Evolutionary conservation across 2,329 filamentous ascomycete species (phyloP), one percentile per base, ranked within the genome.

Genomic region (Diaporthe aspalathi): DNA sequence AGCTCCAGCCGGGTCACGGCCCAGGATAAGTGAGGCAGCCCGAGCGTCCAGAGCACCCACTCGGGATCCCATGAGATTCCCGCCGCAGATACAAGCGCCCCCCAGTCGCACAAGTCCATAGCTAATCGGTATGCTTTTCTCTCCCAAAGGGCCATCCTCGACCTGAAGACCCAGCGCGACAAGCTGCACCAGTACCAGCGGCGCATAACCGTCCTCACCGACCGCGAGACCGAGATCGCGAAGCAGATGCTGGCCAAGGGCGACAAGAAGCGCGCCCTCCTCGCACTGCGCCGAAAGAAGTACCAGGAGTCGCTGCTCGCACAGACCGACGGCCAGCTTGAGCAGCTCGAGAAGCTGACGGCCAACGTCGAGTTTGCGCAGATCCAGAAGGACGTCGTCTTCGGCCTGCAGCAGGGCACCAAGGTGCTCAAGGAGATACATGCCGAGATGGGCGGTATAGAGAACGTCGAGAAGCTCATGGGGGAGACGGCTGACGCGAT

Each of bases 91-190:
- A 29, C 43, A 49, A 24, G 29, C 45, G 45, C 29, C n/a, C 45
- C 60, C 45, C 60, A 9, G 45, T 50, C 45, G 45, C 45, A 62
- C 65, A 22, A 29, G 9, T 40, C 56, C 65, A 29, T 29, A 32
- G 60, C 71, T 50, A 50, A 67, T 60, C 62, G 24, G 45, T 66
- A 35, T 52, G 29, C 27, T 20, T 16, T n/a, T 16, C 27, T 40
- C n/a, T 24, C 20, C 14, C 22, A 40, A 24, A 98, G 95, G 85
- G 95, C 95, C 72, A 98, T 98, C 83, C 92, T 98, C 78, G 95
- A 98, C 84, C 93, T 98, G 85, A 98, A 98, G 85, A 94, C 91
- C 83, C 95, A 98, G 85, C 95, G 96, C 81, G 96, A 99, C 86
- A 97, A 94, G 82, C 91, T 99, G 4, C 95, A 97, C 79, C 94